Evolutionary conservation across 2,329 filamentous ascomycete species (phyloP).

Genomic region (Podosphaera xanthii): DNA sequence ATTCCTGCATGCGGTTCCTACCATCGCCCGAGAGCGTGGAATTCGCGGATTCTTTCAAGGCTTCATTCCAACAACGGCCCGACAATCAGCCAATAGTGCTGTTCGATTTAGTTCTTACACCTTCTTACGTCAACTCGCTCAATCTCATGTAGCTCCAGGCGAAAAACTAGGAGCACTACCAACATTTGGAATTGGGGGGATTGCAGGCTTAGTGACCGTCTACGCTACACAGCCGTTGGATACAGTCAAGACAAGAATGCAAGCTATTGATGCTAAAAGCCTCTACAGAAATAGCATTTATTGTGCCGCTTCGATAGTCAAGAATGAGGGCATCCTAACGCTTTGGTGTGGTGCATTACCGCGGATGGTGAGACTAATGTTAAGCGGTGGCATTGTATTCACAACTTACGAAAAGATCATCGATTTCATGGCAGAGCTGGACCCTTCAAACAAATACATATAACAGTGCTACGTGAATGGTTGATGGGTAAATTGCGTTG

Average conservation of each 20-base stretch:
- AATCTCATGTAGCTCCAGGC: conserved; percentile 77
- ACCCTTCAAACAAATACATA: conserved; percentile 69
- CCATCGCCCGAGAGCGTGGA: conserved; percentile 76
- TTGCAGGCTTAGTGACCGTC: conserved; percentile 81
- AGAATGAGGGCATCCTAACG: conserved; percentile 69
- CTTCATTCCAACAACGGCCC: conserved; percentile 79
- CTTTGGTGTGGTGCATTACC: conserved; percentile 91
- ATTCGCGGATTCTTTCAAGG: conserved; percentile 89
- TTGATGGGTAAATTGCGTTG: neutral
- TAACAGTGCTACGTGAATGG: conserved; percentile 17
- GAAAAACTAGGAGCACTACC: conserved; percentile 77
- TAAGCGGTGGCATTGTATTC: conserved; percentile 94
- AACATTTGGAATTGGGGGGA: conserved; percentile 76
- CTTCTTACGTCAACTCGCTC: conserved; percentile 69
- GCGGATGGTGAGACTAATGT: conserved; percentile 56
- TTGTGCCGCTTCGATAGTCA: conserved; percentile 65
- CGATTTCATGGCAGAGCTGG: conserved; percentile 56
- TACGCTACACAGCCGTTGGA: conserved; percentile 57
- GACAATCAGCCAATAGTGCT: conserved; percentile 86
- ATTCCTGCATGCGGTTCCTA: conserved; percentile 69
- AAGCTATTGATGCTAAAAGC: conserved; percentile 65
- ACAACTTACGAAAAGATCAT: conserved; percentile 98
- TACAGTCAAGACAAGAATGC: conserved; percentile 94
- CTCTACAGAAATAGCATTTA: conserved; percentile 73
- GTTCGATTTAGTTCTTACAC: conserved; percentile 82